Base-by-base conservation (phyloP, 2,329 filamentous ascomycete species). In the Aureobasidium subglaciale region DNA sequence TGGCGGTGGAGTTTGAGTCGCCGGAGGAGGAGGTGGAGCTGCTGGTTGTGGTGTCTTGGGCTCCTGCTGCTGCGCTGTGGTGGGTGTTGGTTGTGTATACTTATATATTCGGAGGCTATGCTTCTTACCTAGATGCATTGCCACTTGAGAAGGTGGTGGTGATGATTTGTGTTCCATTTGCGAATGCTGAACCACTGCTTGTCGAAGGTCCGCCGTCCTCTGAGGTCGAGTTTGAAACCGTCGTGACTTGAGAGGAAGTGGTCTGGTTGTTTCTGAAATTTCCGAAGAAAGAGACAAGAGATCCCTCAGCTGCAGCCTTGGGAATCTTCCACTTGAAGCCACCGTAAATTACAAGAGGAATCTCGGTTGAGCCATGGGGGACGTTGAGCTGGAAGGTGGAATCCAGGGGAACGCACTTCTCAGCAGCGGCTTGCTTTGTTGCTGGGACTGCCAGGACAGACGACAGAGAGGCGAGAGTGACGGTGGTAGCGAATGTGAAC, bases 271-370 rank as follows among this genome's bases (percentile, higher is more conserved):
- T 34, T 9, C 38, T 13, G 11, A 50, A 38, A n/a, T 50, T 50
- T 32, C 46, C 46, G 22, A 50, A 50, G 32, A 50, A 50, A 7
- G 46, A 50, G 20, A 50, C 30, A n/a, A 50, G 46, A 6, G 18
- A 34, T 15, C 46, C 32, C 20, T 29, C 15, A 5, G 16, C 20
- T 18, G 34, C 22, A 16, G 43, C 43, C 22, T 34, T 34, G 6
- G 46, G 46, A 11, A 50, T 18, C 11, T 38, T 25, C 46, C 46
- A 50, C 4, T 18, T 37, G 46, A 18, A 38, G 11, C 46, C 46
- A 15, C 4, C 34, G 24, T 38, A 38, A 1, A 25, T 50, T 22
- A 50, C 38, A 2, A 2, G 34, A 15, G 46, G 34, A 4, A 48
- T 16, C 3, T n/a, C 20, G 20, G 32, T 38, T 18, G 30, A 25